Base-by-base conservation (phyloP, 257 asterid genomes). In the Lantana camara region DNA sequence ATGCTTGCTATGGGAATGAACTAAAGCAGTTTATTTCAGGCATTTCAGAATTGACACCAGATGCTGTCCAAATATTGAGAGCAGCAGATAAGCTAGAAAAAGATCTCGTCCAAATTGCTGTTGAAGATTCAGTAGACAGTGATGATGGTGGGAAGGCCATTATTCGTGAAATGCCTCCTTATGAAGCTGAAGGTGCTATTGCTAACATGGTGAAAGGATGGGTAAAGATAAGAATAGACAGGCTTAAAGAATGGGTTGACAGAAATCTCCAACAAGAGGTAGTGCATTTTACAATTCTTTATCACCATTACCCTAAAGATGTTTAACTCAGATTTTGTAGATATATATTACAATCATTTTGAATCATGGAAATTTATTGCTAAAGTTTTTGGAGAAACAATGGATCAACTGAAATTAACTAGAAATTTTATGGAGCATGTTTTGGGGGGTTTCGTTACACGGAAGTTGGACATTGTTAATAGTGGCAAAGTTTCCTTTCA, bases 71-170 rank as follows among this genome's bases (percentile, higher is more conserved):
- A 76, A 71, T 94, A 65, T 40, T 94, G 66, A 83, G 97, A 84
- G 97, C 97, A 30, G 97, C 99, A 38, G 97, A 94, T 70, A 87
- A 94, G 70, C 76, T 94, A 79, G 99, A 94, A 77, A 80, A 90
- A 68, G 96, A 88, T 84, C 96, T 94, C 49, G 99, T 94, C 64
- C 94, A 77, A 69, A 86, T 84, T 74, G 99, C 99, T 35, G 99
- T 94, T 65, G 96, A 90, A 78, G 99, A 94, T 80, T 84, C 99
- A 20, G 99, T 94, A 64, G 97, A 94, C 30, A 84, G 99, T 57
- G 99, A 90, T 75, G 99, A 94, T 86, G 99, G 99, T 41, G 99
- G 99, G 57, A 94, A 94, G 80, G 96, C 95, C 73, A 90, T 93
- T 64, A 88, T 94, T 17, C 97, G 99, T 24, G 99, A 94, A 84